Base-by-base conservation (phyloP, 805 yeast species). In the Saturnispora galanensis region DNA sequence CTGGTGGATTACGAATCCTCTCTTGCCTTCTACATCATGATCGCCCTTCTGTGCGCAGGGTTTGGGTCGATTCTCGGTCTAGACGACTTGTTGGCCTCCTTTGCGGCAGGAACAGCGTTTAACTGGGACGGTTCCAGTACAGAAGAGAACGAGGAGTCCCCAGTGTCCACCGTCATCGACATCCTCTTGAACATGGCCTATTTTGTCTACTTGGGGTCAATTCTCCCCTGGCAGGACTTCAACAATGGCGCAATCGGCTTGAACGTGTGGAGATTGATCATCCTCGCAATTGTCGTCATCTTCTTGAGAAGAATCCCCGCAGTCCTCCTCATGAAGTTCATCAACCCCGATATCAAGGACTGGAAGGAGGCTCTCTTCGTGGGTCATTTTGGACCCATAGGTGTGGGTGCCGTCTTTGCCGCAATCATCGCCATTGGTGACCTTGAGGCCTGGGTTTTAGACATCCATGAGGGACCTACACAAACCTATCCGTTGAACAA, bases 331-430 rank as follows among this genome's bases (percentile, higher is more conserved):
- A 64, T 77, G 28, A 78, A 78, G 56, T 76, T 75, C 1, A 53
- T 78, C 13, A 73, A 76, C 21, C 84, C 85, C 1, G 82, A 77
- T 52, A 69, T 81, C 33, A 71, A 71, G 46, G 68, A 74, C 32
- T 74, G 83, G 79, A 70, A 77, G 56, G 87, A 81, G 55, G 85
- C 85, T 1, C 53, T 81, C 5, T 77, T 81, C 55, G 76, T 80
- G 49, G 88, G 88, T 38, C 85, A 77, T 63, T 81, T 81, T 55
- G 88, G 88, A 33, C 88, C 88, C 12, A 79, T 81, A 56, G 88
- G 88, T 18, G 66, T 62, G 16, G 66, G 66, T 41, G 66, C 67
- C 3, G 59, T 63, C 15, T 63, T 59, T 51, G 65, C 66, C 1
- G 59, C 65, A 7, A 63, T 63, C 35, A 46, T 63, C 38, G 64